Base-by-base conservation (phyloP, 768 basidiomycete species). In the Cyathus striatus region DNA sequence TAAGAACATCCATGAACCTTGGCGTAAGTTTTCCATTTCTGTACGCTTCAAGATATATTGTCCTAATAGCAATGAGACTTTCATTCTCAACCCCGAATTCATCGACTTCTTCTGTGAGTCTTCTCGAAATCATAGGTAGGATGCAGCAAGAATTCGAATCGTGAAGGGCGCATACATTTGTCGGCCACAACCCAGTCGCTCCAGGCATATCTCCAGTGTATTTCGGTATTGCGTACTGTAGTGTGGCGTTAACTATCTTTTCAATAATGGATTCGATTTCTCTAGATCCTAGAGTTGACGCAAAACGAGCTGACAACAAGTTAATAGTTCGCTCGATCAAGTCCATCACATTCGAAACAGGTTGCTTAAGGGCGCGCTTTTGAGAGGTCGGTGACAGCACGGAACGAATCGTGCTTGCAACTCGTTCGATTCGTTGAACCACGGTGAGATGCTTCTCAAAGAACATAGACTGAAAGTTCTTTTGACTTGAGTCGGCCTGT, bases 191-290 rank as follows among this genome's bases (percentile, higher is more conserved):
- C n/a, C 64, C 56, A 41, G 55, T 62, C 32, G 55, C 51, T 5
- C 65, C 71, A 23, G 58, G 54, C 1, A 60, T 43, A 33, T 67
- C 65, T 27, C 68, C 72, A 37, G 73, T 73, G 40, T 70, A 69
- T 55, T 74, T 78, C 2, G 83, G 79, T 24, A 91, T 79, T 13
- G 86, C 81, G 54, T 90, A 90, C 56, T 86, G 82, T 20, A 91
- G 65, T 1, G 88, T 80, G 14, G 83, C 79, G 49, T 83, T 79
- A 6, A 84, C 86, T 14, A 89, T 75, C 38, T 75, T 72, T 40
- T 90, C 83, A 23, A 83, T 69, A 33, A 87, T 75, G 10, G 53
- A 59, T 37, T 83, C 82, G 21, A 80, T 63, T 60, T 90, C 86
- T n/a, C 78, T 79, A 0, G 78, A 62, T 7, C 74, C 70, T 55